phyloP scores from a whole-genome alignment of 1,284 basidiomycete species.

The Puccinia sorghi region DNA sequence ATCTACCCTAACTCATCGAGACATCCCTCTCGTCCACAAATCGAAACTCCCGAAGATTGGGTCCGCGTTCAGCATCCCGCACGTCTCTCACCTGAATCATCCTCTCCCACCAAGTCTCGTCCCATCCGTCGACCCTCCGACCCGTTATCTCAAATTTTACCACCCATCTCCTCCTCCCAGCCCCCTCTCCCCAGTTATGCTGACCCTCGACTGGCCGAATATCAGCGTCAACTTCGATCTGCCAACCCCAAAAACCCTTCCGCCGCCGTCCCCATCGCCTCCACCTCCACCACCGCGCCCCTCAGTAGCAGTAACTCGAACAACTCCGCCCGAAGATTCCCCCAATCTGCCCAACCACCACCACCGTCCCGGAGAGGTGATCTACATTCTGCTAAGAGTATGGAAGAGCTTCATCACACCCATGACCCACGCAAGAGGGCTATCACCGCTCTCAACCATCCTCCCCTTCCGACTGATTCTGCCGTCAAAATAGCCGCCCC shows the following conservation, averaged over 20 bases:
- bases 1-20: conserved; percentile 10
- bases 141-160: not conserved
- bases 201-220: conserved; percentile 16
- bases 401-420: conserved; percentile 36
- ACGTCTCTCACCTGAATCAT: conserved; percentile 21
- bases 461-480: conserved; percentile 40
- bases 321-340: conserved; percentile 3
- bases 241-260: not conserved
- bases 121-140: conserved; percentile 43
- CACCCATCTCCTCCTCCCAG: conserved; percentile 15
- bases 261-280: not conserved
- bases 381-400: conserved; percentile 45
- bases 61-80: conserved; percentile 19
- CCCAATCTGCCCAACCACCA: not conserved
- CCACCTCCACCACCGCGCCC: not conserved
- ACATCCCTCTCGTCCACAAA: conserved; percentile 15
- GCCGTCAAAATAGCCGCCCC: conserved; percentile 15
- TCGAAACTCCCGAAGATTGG: conserved; percentile 38
- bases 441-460: conserved; percentile 15
- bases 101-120: conserved; percentile 3
- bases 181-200: conserved; percentile 16
- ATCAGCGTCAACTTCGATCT: conserved; percentile 4
- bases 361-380: conserved; percentile 9
- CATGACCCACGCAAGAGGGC: conserved; percentile 18
- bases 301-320: not conserved